Evolutionary conservation across 495 filamentous ascomycete genomes (phyloP).

Genomic region (Alectoria sarmentosa): DNA sequence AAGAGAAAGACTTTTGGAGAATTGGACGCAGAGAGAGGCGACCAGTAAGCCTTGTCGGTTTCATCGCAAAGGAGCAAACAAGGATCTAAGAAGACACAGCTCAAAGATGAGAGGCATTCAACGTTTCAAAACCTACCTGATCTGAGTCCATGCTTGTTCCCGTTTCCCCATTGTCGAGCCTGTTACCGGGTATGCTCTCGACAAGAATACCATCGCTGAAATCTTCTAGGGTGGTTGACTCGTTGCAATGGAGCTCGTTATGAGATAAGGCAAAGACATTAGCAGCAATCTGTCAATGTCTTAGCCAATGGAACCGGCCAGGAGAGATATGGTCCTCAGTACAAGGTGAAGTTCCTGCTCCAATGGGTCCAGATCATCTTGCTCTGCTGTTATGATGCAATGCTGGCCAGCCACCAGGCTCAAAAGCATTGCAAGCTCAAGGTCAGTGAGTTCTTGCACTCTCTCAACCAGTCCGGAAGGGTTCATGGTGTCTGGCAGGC

Average conservation of each 20-base stretch:
- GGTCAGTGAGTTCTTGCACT: slow-evolving; percentile 70
- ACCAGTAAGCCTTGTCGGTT: background rate
- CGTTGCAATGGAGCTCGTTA: slow-evolving; percentile 62
- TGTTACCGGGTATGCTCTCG: background rate
- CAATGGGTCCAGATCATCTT: slow-evolving; percentile 52
- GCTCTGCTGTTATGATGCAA: slow-evolving; percentile 74
- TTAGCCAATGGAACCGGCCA: slow-evolving; percentile 11
- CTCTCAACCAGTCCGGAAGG: slow-evolving; percentile 50
- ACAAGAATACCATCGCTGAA: slow-evolving; percentile 65
- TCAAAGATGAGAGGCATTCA: background rate
- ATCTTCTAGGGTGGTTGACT: slow-evolving; percentile 67
- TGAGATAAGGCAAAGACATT: slow-evolving; percentile 64
- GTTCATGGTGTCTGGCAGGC: slow-evolving; percentile 44
- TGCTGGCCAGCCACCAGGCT: slow-evolving; percentile 75
- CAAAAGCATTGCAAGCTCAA: slow-evolving; percentile 80
- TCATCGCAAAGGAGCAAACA: background rate
- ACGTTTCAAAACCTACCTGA: slow-evolving; percentile 12
- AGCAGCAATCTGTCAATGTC: slow-evolving; percentile 48
- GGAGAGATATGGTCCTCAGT: slow-evolving; percentile 16
- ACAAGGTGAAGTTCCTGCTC: slow-evolving; percentile 68
- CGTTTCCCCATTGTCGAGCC: background rate
- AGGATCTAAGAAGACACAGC: background rate
- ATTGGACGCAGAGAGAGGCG: background rate
- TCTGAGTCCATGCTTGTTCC: background rate
- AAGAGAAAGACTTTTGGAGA: background rate